Conservation (phyloP, 768 basidiomycete genomes). For the Lepiota venenata region DNA sequence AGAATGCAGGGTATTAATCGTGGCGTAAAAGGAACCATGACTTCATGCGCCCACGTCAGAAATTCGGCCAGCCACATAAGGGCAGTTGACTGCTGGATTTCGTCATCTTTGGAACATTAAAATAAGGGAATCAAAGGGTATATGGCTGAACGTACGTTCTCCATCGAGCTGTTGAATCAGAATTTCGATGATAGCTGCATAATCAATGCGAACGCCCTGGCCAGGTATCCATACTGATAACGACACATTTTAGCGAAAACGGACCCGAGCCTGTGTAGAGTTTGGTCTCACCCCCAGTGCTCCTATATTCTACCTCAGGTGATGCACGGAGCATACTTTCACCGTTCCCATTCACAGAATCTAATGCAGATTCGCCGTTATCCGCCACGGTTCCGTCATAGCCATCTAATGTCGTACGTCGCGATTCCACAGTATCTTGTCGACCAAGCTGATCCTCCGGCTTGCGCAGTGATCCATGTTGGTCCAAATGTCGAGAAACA, state of each 20-base stretch:
- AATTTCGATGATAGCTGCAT: constrained; percentile 90
- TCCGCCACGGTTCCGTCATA: constrained; percentile 27
- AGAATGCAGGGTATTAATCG: constrained; percentile 90
- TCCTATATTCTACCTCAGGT: constrained; percentile 50
- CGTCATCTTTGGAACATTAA: constrained; percentile 62
- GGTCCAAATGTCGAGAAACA: constrained; percentile 67
- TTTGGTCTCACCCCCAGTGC: constrained; percentile 54
- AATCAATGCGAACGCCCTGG: constrained; percentile 90
- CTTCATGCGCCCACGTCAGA: constrained; percentile 81
- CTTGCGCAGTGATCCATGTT: constrained; percentile 45
- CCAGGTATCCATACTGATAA: constrained; percentile 83
- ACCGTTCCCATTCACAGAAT: constrained; percentile 49
- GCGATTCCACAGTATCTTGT: background rate
- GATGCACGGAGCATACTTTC: constrained; percentile 18
- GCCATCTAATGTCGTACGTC: background rate
- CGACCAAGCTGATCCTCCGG: constrained; percentile 25
- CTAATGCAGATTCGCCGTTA: constrained; percentile 53
- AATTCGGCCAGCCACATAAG: constrained; percentile 92
- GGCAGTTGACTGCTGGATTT: constrained; percentile 94
- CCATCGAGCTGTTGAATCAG: constrained; percentile 81
- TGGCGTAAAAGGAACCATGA: constrained; percentile 93
- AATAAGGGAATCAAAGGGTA: background rate
- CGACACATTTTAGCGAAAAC: constrained; percentile 12
- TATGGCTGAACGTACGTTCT: constrained; percentile 57
- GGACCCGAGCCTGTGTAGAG: background rate